A percentile compares a stretch with the other conserved stretches of the same genome.
phyloP scores from a whole-genome alignment of 2,329 filamentous ascomycete genomes.

The Parasarocladium wereldwijsianum region DNA sequence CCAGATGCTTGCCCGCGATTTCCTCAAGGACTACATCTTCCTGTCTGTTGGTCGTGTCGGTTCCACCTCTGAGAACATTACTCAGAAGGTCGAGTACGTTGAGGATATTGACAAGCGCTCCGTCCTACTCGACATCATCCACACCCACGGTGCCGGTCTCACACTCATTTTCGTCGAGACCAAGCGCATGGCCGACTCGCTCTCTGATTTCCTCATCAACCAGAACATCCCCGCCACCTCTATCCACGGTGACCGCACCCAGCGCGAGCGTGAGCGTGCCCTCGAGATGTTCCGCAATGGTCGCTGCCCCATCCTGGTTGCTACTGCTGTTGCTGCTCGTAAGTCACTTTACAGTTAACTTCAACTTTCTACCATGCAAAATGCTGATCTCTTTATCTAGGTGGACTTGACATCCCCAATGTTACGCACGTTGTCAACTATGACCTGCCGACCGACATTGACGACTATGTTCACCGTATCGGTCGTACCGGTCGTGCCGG shows the following conservation, averaged over 20 bases:
- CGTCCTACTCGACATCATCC: constrained; percentile 89
- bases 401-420: constrained; percentile 86
- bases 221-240: constrained; percentile 96
- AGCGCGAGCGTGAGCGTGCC: constrained; percentile 96
- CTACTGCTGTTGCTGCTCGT: constrained; percentile 82
- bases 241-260: constrained; percentile 95
- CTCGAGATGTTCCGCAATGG: constrained; percentile 95
- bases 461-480: constrained; percentile 98
- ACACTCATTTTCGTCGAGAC: constrained; percentile 98
- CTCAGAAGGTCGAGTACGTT: constrained; percentile 95
- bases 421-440: constrained; percentile 98
- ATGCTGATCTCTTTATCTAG: too few relatives aligned
- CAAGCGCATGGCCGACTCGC: constrained; percentile 96
- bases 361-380: not conserved
- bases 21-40: constrained; percentile 99
- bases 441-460: constrained; percentile 95
- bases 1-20: constrained; percentile 96
- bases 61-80: constrained; percentile 99
- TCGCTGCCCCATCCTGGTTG: constrained; percentile 90
- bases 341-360: not conserved
- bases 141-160: constrained; percentile 78
- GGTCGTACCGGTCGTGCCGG: constrained; percentile 99
- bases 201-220: constrained; percentile 97
- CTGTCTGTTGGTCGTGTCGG: constrained; percentile 96
- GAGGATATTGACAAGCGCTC: constrained; percentile 97